Evolutionary conservation across 2,329 filamentous ascomycete species (phyloP).

Genomic region (Cladosporium sp.): DNA sequence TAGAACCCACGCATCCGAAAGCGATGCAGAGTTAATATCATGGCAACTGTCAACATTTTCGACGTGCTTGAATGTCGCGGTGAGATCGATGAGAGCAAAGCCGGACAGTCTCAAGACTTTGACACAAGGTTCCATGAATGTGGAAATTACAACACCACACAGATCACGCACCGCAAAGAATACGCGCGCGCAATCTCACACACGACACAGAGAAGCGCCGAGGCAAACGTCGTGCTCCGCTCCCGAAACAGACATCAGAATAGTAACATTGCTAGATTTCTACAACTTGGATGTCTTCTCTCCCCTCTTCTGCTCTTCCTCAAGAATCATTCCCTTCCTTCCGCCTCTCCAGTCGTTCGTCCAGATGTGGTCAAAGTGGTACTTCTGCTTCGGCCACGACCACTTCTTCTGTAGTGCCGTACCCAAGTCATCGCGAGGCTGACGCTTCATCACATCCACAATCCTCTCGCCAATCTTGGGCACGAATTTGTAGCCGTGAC

Average conservation of each 20-base stretch:
- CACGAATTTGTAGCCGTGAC: slow-evolving; percentile 60
- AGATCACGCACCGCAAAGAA: not conserved
- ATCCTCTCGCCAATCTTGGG: slow-evolving; percentile 55
- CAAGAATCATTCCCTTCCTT: slow-evolving; percentile 32
- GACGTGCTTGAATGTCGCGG: no score
- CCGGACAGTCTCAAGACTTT: no score
- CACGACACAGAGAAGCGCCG: not conserved
- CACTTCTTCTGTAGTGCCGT: slow-evolving; percentile 60
- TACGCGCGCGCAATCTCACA: slow-evolving; percentile 11
- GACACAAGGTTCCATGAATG: no score
- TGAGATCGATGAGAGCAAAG: no score
- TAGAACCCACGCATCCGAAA: no score
- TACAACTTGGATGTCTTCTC: slow-evolving; percentile 5
- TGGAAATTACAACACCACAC: not conserved
- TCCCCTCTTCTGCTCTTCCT: slow-evolving; percentile 32
- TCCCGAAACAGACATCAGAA: not conserved
- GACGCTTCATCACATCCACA: slow-evolving; percentile 47
- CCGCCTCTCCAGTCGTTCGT: slow-evolving; percentile 38
- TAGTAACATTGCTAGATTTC: not conserved
- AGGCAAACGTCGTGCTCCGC: not conserved
- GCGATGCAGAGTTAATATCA: no score
- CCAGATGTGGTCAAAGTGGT: slow-evolving; percentile 32
- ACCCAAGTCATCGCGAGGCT: slow-evolving; percentile 31
- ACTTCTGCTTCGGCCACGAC: slow-evolving; percentile 44
- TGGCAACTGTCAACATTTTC: no score